These are phyloP conservation scores for Trichoderma atroviride DNA, from an alignment of 2,329 filamentous ascomycete genomes.

Conservation along the genomic window DNA sequence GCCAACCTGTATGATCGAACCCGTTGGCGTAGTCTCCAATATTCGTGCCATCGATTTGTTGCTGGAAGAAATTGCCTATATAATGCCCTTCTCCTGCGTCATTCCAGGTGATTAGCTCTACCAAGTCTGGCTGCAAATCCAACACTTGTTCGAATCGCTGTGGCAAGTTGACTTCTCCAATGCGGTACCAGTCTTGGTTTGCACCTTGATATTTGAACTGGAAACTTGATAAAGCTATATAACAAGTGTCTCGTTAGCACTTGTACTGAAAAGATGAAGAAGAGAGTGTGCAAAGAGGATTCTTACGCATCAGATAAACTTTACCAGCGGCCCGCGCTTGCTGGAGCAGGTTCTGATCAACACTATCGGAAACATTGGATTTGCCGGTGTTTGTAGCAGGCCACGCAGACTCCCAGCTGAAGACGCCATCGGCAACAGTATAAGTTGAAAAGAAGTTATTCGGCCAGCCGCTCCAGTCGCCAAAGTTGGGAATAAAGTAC, in stretches of 20 bases:
- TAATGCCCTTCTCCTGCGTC: slow-evolving; percentile 16
- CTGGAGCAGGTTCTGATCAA: slow-evolving; percentile 12
- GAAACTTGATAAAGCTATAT: slow-evolving; percentile 12
- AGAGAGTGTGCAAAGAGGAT: not conserved
- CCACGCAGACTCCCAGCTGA: slow-evolving; percentile 21
- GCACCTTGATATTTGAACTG: slow-evolving; percentile 15
- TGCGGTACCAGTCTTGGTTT: slow-evolving; percentile 15
- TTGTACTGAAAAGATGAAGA: not conserved
- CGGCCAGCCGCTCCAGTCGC: slow-evolving; percentile 18
- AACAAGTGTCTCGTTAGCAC: not conserved
- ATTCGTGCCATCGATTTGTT: slow-evolving; percentile 6
- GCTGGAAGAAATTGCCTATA: slow-evolving; percentile 16
- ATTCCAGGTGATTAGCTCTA: slow-evolving; percentile 10
- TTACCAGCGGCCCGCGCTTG: slow-evolving; percentile 6
- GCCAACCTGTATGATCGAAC: slow-evolving; percentile 19
- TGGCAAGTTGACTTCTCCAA: slow-evolving; percentile 13
- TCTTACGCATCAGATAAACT: slow-evolving; percentile 18
- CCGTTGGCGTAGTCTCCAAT: slow-evolving; percentile 14
- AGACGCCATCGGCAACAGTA: not conserved
- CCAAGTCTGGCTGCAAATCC: slow-evolving; percentile 1
- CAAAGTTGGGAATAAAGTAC: slow-evolving; percentile 11
- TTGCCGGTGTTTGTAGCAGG: slow-evolving; percentile 2
- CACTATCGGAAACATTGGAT: slow-evolving; percentile 5
- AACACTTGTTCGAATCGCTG: slow-evolving; percentile 6
- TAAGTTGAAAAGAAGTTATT: slow-evolving; percentile 18